Evolutionary conservation across 2,329 filamentous ascomycete species (phyloP), one percentile per base, ranked within the genome.

Genomic region (Microsporum canis): DNA sequence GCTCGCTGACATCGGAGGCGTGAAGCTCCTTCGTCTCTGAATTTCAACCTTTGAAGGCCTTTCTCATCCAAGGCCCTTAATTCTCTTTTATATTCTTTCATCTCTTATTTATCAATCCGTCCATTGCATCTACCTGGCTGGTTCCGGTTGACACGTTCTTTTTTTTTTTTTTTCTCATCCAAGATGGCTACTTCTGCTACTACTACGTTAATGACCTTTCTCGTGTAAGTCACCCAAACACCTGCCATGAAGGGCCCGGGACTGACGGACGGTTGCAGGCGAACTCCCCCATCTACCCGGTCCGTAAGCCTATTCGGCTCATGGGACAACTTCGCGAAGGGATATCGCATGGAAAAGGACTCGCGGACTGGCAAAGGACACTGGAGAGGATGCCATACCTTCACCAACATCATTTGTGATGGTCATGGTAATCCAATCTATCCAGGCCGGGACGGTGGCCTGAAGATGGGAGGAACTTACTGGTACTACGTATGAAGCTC

Each of bases 391-490:
- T 95, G 90, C 72, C 88, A 94, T 77, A 84, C 84, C 41, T 96
- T 96, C 75, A 84, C 87, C 64, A 85, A 94, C 72, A 94, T 95
- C 70, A 85, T 89, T 68, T 90, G 86, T 68, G 89, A 95, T 74
- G 89, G 90, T 61, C 80, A 86, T 63, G 72, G 78, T 57, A 73
- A 78, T 17, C 69, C 76, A 66, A 79, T 76, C 58, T 74, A 73
- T 29, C 76, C 79, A 38, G 84, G 83, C 67, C 83, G 89, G 68
- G 83, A 83, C 66, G 91, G 91, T 62, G 91, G 88, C 59, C 80
- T 96, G 65, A 94, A 88, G 74, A 96, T 96, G 88, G 91, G 91
- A 51, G 85, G 88, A 63, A 94, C 87, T 14, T 96, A 96, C 75
- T 96, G 92, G 82, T 97, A 95, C 79, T 96, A 94, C 76, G 90